Evolutionary conservation across 192 early-diverging fungal genomes (phyloP).

Genomic region (Coemansia javaensis): DNA sequence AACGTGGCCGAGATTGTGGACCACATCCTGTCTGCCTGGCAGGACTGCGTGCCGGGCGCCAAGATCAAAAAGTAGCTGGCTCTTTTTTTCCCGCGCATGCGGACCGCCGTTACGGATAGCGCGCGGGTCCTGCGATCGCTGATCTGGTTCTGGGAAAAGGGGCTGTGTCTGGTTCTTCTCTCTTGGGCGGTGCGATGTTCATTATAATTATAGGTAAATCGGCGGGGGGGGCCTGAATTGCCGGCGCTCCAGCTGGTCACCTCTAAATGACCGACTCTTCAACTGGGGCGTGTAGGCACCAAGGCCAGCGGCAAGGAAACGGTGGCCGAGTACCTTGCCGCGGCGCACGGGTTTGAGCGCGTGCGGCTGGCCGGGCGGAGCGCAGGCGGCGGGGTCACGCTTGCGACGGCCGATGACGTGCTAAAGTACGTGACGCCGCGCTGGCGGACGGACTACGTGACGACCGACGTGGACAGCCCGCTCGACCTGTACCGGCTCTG

Average conservation of each 20-base stretch:
- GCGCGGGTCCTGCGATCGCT: no score
- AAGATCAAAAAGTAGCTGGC: conserved; percentile 19
- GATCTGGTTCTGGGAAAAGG: neutral
- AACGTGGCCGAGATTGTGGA: conserved; percentile 77
- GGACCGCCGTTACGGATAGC: no score
- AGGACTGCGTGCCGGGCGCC: conserved; percentile 46
- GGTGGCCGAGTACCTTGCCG: conserved; percentile 24
- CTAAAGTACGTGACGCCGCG: conserved; percentile 64
- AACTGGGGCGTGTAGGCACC: conserved; percentile 32
- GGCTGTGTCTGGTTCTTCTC: neutral
- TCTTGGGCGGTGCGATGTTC: conserved; percentile 23
- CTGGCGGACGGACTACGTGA: conserved; percentile 73
- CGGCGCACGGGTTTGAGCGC: conserved; percentile 12
- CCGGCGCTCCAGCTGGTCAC: no score
- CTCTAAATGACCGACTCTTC: no score
- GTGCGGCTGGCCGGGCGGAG: conserved; percentile 5
- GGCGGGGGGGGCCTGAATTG: neutral
- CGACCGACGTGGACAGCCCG: conserved; percentile 56
- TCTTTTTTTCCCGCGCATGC: conserved; percentile 3
- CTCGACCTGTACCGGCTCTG: conserved; percentile 57
- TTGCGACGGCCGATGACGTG: conserved; percentile 57
- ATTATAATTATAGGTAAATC: conserved; percentile 46
- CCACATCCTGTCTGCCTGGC: conserved; percentile 61
- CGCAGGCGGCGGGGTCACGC: conserved; percentile 16
- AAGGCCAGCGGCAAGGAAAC: conserved; percentile 47